Evolutionary conservation across 352 stramenopile species (phyloP).

Genomic region (Globisporangium barbulae): DNA sequence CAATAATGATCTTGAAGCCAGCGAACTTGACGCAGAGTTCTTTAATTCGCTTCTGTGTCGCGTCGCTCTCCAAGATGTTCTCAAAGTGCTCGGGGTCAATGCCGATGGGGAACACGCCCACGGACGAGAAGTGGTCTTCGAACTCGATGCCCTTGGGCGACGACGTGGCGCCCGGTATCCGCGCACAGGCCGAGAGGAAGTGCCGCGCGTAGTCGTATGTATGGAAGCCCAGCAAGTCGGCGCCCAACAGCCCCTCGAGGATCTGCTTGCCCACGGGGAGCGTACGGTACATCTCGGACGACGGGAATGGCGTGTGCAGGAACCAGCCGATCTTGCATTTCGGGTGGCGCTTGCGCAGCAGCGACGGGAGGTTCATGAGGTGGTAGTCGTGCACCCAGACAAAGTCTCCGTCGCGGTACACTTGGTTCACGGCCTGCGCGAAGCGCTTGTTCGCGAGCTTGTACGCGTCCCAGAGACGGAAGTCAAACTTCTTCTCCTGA

Average conservation of each 20-base stretch:
- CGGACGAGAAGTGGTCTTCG: conserved; percentile 84
- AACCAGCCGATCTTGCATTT: conserved; percentile 86
- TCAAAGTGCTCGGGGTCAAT: conserved; percentile 85
- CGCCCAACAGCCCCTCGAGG: conserved; percentile 70
- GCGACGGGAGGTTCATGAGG: conserved; percentile 82
- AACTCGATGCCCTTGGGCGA: conserved; percentile 63
- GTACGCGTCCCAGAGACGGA: conserved; percentile 83
- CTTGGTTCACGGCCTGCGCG: conserved; percentile 76
- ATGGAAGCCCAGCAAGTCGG: conserved; percentile 84
- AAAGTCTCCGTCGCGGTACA: conserved; percentile 86
- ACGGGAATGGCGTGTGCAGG: conserved; percentile 86
- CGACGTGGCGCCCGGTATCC: conserved; percentile 60
- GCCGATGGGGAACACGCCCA: conserved; percentile 86
- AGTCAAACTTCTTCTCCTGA: conserved; percentile 91
- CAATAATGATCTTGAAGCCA: conserved; percentile 80
- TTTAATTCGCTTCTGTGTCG: conserved; percentile 59
- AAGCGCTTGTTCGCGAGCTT: conserved; percentile 86
- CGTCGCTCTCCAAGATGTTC: conserved; percentile 38
- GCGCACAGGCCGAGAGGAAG: conserved; percentile 80
- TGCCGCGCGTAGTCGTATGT: conserved; percentile 89
- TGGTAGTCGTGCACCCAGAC: conserved; percentile 92
- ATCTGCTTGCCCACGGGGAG: conserved; percentile 75
- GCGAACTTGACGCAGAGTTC: conserved; percentile 68
- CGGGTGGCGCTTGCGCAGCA: conserved; percentile 75
- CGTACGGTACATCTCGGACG: conserved; percentile 82